Conservation (phyloP, 2,329 filamentous ascomycete species). For the Nemania sp. region DNA sequence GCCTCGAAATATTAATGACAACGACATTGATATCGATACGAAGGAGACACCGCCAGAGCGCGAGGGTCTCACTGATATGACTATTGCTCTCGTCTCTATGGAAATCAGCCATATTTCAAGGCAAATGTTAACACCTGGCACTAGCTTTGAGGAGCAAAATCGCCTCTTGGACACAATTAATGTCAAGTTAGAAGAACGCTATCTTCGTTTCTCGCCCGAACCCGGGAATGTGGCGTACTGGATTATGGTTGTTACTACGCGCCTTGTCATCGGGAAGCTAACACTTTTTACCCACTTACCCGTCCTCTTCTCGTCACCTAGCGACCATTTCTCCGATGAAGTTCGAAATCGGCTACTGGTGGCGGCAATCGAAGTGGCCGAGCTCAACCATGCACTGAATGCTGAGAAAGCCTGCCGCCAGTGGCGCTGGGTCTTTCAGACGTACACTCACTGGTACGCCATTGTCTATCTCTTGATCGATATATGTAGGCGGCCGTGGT, state of each 20-base stretch:
- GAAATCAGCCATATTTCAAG: conserved; percentile 43
- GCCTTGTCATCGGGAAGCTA: conserved; percentile 76
- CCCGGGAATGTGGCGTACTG: conserved; percentile 42
- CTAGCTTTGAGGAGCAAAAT: conserved; percentile 46
- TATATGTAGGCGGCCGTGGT: conserved; percentile 39
- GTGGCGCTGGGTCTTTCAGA: conserved; percentile 55
- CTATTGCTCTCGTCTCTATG: conserved; percentile 44
- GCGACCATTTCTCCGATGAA: conserved; percentile 42
- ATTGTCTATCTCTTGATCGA: conserved; percentile 54
- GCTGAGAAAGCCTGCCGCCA: conserved; percentile 55
- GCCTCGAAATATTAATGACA: conserved; percentile 53
- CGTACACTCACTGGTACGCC: conserved; percentile 56
- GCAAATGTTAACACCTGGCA: conserved; percentile 42
- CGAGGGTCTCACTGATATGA: conserved; percentile 52
- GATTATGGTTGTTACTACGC: conserved; percentile 59
- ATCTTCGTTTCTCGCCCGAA: conserved; percentile 45
- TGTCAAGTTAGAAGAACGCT: conserved; percentile 45
- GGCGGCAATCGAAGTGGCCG: conserved; percentile 73
- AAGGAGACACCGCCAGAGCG: conserved; percentile 42
- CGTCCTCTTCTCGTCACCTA: conserved; percentile 51
- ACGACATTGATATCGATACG: conserved; percentile 46
- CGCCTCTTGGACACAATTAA: conserved; percentile 30
- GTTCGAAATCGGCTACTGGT: conserved; percentile 70
- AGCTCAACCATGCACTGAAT: conserved; percentile 68
- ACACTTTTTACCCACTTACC: conserved; percentile 78